Evolutionary conservation across 352 stramenopile species (phyloP).

Genomic region (Pythium phragmitis): DNA sequence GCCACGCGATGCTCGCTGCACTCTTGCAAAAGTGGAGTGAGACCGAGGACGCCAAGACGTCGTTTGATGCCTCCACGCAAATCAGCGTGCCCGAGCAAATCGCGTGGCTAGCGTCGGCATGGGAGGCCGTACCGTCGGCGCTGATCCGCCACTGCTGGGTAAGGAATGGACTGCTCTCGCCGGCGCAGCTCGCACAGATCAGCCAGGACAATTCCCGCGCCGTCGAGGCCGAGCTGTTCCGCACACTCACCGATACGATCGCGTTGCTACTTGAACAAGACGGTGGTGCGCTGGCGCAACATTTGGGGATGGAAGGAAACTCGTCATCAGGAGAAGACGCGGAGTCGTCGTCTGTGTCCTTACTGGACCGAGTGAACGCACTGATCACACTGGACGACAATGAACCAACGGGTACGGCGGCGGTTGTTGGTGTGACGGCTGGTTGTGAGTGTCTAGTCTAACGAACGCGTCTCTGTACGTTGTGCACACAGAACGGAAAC

Average conservation of each 20-base stretch:
- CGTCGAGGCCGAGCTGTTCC: slow-evolving; percentile 27
- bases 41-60: slow-evolving; percentile 9
- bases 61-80: slow-evolving; percentile 9
- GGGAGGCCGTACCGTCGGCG: slow-evolving; percentile 21
- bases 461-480: background rate
- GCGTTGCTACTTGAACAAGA: slow-evolving; percentile 9
- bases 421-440: background rate
- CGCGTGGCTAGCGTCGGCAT: slow-evolving; percentile 18
- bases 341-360: background rate
- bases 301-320: slow-evolving; percentile 10
- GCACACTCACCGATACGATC: slow-evolving; percentile 18
- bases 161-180: slow-evolving; percentile 24
- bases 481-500: slow-evolving; percentile 24
- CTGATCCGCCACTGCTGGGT: slow-evolving; percentile 34
- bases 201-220: slow-evolving; percentile 30
- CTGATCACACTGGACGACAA: slow-evolving; percentile 30
- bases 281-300: slow-evolving; percentile 16
- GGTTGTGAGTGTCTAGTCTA: background rate
- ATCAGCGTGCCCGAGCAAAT: slow-evolving; percentile 12
- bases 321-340: background rate
- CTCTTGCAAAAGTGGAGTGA: slow-evolving; percentile 36
- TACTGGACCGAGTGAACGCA: slow-evolving; percentile 27
- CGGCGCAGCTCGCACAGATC: slow-evolving; percentile 25
- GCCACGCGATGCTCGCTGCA: slow-evolving; percentile 52
- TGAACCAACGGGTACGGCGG: slow-evolving; percentile 23